Conservation (phyloP, 2,329 filamentous ascomycete species). For the Corynespora cassiicola region DNA sequence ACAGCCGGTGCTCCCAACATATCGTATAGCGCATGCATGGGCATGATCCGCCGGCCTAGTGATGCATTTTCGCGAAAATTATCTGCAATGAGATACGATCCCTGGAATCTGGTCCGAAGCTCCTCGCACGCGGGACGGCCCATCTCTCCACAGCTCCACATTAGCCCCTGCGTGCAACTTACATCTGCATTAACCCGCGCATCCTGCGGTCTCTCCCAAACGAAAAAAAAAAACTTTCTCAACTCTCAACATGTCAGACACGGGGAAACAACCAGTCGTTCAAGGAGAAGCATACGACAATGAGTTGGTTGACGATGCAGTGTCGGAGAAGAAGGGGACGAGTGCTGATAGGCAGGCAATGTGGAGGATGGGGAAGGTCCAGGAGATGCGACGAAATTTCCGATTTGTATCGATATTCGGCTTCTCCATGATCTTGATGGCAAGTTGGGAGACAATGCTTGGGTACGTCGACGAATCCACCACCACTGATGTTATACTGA, state of each 20-base stretch:
- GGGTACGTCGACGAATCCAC: no score
- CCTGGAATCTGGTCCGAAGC: not conserved
- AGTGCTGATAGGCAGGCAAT: slow-evolving; percentile 22
- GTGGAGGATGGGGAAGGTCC: slow-evolving; percentile 28
- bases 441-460: slow-evolving; percentile 18
- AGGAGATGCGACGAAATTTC: slow-evolving; percentile 27
- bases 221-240: not conserved
- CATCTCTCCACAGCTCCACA: not conserved
- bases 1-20: slow-evolving; percentile 20
- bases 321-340: slow-evolving; percentile 18
- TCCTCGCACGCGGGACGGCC: not conserved
- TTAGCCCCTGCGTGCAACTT: not conserved
- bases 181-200: not conserved
- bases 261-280: slow-evolving; percentile 14
- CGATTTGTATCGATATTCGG: slow-evolving; percentile 27
- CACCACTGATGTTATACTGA: no score
- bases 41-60: no score
- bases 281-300: slow-evolving; percentile 15
- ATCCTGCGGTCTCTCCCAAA: not conserved
- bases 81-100: slow-evolving; percentile 2
- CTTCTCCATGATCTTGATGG: slow-evolving; percentile 24
- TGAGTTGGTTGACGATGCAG: slow-evolving; percentile 4
- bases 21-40: slow-evolving; percentile 9
- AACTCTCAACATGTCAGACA: slow-evolving; percentile 2
- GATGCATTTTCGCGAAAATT: not conserved